Evolutionary conservation across 2,329 filamentous ascomycete genomes (phyloP).

Genomic region (Tolypocladium paradoxum): DNA sequence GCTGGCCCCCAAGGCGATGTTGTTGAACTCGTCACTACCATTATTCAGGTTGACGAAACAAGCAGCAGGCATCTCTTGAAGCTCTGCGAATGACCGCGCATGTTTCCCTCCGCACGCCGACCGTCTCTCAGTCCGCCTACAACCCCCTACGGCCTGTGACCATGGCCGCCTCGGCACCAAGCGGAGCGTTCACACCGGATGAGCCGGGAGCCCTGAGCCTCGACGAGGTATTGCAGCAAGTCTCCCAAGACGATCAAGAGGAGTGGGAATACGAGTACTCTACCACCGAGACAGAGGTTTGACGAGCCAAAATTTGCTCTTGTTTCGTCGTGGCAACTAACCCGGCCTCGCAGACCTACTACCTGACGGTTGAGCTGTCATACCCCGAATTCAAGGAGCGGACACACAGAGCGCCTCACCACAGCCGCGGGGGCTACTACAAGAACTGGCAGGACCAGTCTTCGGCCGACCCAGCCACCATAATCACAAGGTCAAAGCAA

Average conservation of each 20-base stretch:
- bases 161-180: not conserved
- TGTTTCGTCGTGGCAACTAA: not conserved
- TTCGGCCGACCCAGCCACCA: slow-evolving; percentile 8
- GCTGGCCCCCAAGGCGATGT: no score
- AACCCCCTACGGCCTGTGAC: not conserved
- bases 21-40: not conserved
- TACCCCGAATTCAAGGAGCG: slow-evolving; percentile 44
- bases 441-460: slow-evolving; percentile 28
- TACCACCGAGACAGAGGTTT: slow-evolving; percentile 48
- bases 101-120: not conserved
- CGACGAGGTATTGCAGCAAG: slow-evolving; percentile 15
- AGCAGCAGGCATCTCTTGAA: not conserved
- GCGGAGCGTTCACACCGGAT: slow-evolving; percentile 4
- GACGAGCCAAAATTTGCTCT: not conserved
- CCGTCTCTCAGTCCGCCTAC: not conserved
- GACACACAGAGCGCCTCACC: slow-evolving; percentile 26
- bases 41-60: no score
- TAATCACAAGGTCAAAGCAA: slow-evolving; percentile 3
- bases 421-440: slow-evolving; percentile 35
- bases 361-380: slow-evolving; percentile 52
- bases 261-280: slow-evolving; percentile 63
- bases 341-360: slow-evolving; percentile 41
- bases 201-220: slow-evolving; percentile 16
- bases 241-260: slow-evolving; percentile 34
- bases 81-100: not conserved